Conservation (phyloP, 2,329 filamentous ascomycete genomes). For the Arthrinium phaeospermum region DNA sequence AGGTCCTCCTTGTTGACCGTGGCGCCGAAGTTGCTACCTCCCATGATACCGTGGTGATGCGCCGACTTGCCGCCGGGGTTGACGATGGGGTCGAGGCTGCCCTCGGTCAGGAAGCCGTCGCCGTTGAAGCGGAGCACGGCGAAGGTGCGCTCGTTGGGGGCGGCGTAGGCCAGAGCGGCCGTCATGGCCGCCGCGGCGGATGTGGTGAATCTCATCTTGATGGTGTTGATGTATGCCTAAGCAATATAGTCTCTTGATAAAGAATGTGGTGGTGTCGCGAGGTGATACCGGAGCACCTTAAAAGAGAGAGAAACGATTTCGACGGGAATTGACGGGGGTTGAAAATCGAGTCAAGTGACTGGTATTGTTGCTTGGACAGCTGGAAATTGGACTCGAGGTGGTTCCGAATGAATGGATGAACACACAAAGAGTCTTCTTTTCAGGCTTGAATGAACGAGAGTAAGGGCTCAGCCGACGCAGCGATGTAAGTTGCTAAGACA, state of each 20-base stretch:
- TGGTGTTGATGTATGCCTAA: neutral
- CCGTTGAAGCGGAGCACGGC: constrained; percentile 76
- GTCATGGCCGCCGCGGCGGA: constrained; percentile 26
- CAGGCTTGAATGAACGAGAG: constrained; percentile 4
- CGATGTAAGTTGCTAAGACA: neutral
- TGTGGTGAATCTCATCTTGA: neutral
- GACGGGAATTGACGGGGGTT: neutral
- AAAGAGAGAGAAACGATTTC: neutral
- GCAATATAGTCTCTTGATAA: neutral
- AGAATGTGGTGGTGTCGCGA: constrained; percentile 3
- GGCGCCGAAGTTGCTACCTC: constrained; percentile 70
- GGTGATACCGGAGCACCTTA: constrained; percentile 11
- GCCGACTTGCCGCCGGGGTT: constrained; percentile 60
- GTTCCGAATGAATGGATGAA: neutral
- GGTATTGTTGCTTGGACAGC: neutral
- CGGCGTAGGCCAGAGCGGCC: constrained; percentile 47
- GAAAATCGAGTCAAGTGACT: neutral
- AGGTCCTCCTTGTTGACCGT: constrained; percentile 66
- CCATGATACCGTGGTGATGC: constrained; percentile 75
- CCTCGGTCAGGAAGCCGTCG: constrained; percentile 63
- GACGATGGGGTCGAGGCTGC: constrained; percentile 72
- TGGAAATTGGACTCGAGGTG: neutral
- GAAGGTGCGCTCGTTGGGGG: constrained; percentile 58
- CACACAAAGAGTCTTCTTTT: constrained; percentile 6
- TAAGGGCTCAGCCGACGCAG: neutral